phyloP scores from a whole-genome alignment of 306 rosid genomes.

The Vigna mungo region DNA sequence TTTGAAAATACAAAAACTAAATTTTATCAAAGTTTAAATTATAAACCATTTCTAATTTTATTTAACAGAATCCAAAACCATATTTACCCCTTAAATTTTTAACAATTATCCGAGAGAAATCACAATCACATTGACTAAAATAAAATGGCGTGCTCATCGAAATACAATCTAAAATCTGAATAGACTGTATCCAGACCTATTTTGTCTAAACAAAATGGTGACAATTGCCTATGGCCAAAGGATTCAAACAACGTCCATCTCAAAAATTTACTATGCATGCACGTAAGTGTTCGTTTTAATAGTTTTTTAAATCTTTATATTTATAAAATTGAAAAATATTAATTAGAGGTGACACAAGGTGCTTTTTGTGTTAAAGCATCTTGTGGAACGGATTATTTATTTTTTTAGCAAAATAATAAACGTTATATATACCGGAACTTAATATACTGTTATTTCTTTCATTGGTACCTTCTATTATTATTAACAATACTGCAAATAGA shows the following conservation, averaged over 20 bases:
- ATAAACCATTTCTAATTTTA: no score
- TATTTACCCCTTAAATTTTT: no score
- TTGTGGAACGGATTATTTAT: not conserved
- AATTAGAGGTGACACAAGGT: not conserved
- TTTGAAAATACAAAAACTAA: no score
- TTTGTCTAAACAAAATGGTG: not conserved
- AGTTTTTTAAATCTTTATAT: not conserved
- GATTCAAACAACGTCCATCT: not conserved
- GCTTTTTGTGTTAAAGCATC: no score
- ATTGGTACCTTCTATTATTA: not conserved
- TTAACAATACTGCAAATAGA: not conserved
- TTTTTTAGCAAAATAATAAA: not conserved
- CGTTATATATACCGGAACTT: not conserved
- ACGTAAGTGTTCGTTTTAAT: not conserved
- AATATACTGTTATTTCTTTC: not conserved
- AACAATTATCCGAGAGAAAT: not conserved
- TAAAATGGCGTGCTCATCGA: slow-evolving; percentile 6
- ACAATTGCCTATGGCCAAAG: not conserved
- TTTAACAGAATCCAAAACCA: no score
- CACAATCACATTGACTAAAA: not conserved
- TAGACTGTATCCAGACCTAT: slow-evolving; percentile 1
- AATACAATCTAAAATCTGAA: slow-evolving; percentile 13
- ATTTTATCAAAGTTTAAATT: no score
- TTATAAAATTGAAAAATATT: not conserved
- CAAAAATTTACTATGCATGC: not conserved